Base-by-base conservation (phyloP, 2,329 filamentous ascomycete genomes). In the Fusarium pilosicola region DNA sequence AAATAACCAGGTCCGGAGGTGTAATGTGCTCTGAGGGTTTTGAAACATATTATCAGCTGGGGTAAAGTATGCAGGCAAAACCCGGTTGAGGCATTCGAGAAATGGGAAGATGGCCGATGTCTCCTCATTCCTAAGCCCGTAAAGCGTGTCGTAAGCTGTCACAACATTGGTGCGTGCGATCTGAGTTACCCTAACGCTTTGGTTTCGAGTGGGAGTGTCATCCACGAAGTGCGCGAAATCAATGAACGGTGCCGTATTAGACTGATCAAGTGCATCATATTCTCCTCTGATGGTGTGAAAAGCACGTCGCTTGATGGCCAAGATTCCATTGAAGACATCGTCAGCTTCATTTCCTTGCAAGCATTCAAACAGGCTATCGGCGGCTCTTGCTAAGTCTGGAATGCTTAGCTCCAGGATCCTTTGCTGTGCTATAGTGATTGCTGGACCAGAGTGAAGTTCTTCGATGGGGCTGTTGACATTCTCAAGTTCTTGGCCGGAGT, bases 91-190 rank as follows among this genome's bases (percentile, higher is more conserved):
- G 24, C 65, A 67, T 28, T 81, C 66, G 9, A 86, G 71, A 20
- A 83, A 74, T n/a, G 67, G 54, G 9, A 78, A 66, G 6, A 75
- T 58, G 30, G 77, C 73, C n/a, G n/a, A 5, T 15, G 61, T 30
- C 9, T 67, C 61, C 1, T 46, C 54, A 17, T 62, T 45, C 38
- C 72, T 34, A n/a, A 77, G 48, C 28, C 48, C 52, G 18, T 69
- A 59, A 39, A 82, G 68, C 9, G 75, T 71, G 58, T 83, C 78
- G 17, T 83, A 77, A 12, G 83, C 77, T 9, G 78, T 77, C 28
- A 80, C 81, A 10, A 83, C 75, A 62, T 86, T 86, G 32, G 80
- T 81, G 34, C 77, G 73, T 9, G 77, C 79, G 22, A 83, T 71
- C 20, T 76, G 68, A 20, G 38, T 68, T 14, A 45, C 60, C 28